These are phyloP conservation scores for Candida vartiovaarae DNA, from an alignment of 805 yeast species.

Conservation along the genomic window DNA sequence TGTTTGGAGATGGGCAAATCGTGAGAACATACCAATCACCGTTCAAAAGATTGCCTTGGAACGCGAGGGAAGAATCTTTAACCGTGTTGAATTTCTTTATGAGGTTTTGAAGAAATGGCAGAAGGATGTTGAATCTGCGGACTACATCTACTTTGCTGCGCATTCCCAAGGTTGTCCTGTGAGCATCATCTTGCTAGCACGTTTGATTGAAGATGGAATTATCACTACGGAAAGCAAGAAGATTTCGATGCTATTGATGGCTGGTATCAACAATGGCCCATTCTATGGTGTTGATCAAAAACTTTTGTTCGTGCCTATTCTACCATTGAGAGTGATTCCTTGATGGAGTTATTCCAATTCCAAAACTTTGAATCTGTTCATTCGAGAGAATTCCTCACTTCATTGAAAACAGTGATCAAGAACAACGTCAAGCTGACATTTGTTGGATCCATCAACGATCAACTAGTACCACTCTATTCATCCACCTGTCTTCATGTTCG, in stretches of 20 bases:
- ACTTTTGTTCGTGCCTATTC: slow-evolving; percentile 83
- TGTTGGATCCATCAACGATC: slow-evolving; percentile 90
- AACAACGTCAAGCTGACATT: slow-evolving; percentile 73
- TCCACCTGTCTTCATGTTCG: slow-evolving; percentile 73
- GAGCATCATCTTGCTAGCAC: slow-evolving; percentile 69
- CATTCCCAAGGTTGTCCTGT: slow-evolving; percentile 98
- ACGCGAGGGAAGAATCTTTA: slow-evolving; percentile 85
- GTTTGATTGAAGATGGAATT: slow-evolving; percentile 55
- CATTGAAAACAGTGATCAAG: slow-evolving; percentile 55
- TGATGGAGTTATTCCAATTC: slow-evolving; percentile 81
- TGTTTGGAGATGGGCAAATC: slow-evolving; percentile 52
- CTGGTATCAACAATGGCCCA: slow-evolving; percentile 93
- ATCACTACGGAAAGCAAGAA: slow-evolving; percentile 27
- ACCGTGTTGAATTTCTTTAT: slow-evolving; percentile 76
- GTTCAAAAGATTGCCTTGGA: slow-evolving; percentile 91
- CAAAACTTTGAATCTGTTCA: slow-evolving; percentile 70
- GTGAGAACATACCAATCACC: slow-evolving; percentile 30
- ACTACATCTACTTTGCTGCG: slow-evolving; percentile 83
- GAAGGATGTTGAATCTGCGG: slow-evolving; percentile 50
- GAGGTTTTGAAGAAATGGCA: slow-evolving; percentile 64
- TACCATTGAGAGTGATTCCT: slow-evolving; percentile 81
- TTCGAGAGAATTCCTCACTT: slow-evolving; percentile 61
- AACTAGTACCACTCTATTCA: slow-evolving; percentile 86
- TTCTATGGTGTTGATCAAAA: slow-evolving; percentile 85
- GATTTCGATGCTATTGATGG: slow-evolving; percentile 84